A percentile compares a stretch with the other conserved stretches of the same genome.
Evolutionary conservation across 352 stramenopile species (phyloP).

Genomic region (Plasmopara halstedii): DNA sequence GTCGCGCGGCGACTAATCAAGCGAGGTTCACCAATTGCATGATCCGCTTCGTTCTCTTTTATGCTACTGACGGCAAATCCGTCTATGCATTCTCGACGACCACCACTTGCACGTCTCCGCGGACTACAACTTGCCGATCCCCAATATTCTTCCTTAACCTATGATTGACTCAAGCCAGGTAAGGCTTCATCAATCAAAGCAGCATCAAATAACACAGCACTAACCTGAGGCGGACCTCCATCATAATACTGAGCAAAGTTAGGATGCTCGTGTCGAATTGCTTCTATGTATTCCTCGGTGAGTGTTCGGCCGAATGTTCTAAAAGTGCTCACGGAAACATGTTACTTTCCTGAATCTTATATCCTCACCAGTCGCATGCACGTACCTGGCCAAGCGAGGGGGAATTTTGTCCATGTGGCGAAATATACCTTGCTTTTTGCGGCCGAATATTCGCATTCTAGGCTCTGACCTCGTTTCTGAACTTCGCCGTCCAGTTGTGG

Average conservation of each 20-base stretch:
- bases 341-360: slow-evolving; percentile 1
- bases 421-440: slow-evolving; percentile 60
- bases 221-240: slow-evolving; percentile 25
- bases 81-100: slow-evolving; percentile 34
- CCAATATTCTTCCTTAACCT: slow-evolving; percentile 55
- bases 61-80: slow-evolving; percentile 9
- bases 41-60: slow-evolving; percentile 32
- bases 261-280: slow-evolving; percentile 46
- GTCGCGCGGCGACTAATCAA: slow-evolving; percentile 3
- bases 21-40: slow-evolving; percentile 33
- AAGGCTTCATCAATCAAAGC: not conserved
- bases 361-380: not conserved
- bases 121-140: slow-evolving; percentile 47
- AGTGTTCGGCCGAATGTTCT: slow-evolving; percentile 69
- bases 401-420: slow-evolving; percentile 48
- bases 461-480: slow-evolving; percentile 38
- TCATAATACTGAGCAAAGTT: slow-evolving; percentile 60
- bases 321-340: slow-evolving; percentile 1
- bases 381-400: slow-evolving; percentile 40
- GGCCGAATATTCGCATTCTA: slow-evolving; percentile 47
- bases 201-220: slow-evolving; percentile 5
- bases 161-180: not conserved
- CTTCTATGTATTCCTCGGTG: slow-evolving; percentile 48
- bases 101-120: slow-evolving; percentile 48
- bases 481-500: slow-evolving; percentile 24